phyloP scores from a whole-genome alignment of 1,284 basidiomycete species.

The Sphagnurus paluster region DNA sequence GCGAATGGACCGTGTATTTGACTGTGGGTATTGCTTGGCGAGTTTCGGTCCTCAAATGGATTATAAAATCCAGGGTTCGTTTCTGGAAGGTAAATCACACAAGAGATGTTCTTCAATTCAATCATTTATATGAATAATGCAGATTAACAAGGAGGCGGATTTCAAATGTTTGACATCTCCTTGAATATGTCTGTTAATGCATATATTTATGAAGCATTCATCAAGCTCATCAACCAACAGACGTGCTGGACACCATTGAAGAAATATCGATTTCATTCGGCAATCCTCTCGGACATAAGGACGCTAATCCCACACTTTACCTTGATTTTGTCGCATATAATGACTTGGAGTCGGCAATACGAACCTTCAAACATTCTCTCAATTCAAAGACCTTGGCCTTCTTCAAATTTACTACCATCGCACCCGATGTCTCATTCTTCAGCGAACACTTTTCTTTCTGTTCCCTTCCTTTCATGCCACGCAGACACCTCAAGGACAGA shows the following conservation, averaged over 20 bases:
- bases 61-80: slow-evolving; percentile 19
- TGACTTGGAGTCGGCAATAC: slow-evolving; percentile 15
- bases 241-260: background rate
- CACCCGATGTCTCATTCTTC: slow-evolving; percentile 24
- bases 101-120: background rate
- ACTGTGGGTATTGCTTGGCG: slow-evolving; percentile 21
- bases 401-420: slow-evolving; percentile 22
- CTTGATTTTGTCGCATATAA: slow-evolving; percentile 27
- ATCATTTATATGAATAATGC: background rate
- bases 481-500: slow-evolving; percentile 16
- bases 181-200: background rate
- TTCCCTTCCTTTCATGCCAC: slow-evolving; percentile 36
- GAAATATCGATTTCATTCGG: background rate
- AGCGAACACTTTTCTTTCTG: slow-evolving; percentile 30
- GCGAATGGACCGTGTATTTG: slow-evolving; percentile 31
- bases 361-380: slow-evolving; percentile 9
- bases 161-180: slow-evolving; percentile 1
- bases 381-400: slow-evolving; percentile 3
- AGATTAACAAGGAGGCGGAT: background rate
- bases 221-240: background rate
- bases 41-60: slow-evolving; percentile 27
- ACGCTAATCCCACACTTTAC: slow-evolving; percentile 1
- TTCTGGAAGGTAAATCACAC: slow-evolving; percentile 15
- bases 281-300: background rate
- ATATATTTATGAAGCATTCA: background rate